These are phyloP conservation scores for Scytalidium lignicola DNA, from an alignment of 2,329 filamentous ascomycete species.

Conservation along the genomic window DNA sequence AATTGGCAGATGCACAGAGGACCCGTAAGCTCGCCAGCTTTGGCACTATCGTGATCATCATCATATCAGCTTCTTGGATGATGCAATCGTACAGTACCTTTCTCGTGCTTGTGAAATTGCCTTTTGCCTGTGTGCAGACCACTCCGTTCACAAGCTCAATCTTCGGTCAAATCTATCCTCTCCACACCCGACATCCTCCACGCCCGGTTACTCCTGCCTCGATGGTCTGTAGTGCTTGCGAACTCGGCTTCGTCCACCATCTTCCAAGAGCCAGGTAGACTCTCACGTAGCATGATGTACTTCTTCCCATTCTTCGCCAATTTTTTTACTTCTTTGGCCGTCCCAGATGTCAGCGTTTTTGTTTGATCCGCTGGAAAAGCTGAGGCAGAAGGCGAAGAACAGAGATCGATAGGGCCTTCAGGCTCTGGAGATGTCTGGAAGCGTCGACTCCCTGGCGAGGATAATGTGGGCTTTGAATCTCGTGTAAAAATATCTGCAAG, in stretches of 20 bases:
- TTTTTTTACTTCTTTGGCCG: not conserved
- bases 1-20: too few species aligned
- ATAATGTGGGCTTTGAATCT: not conserved
- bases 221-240: not conserved
- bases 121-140: too few species aligned
- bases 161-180: constrained; percentile 8
- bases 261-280: constrained; percentile 30
- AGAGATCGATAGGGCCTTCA: not conserved
- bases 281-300: constrained; percentile 27
- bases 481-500: not conserved
- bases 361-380: not conserved
- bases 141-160: not conserved
- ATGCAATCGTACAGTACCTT: too few species aligned
- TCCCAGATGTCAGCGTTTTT: not conserved
- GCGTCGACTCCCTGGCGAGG: not conserved
- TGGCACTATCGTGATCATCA: too few species aligned
- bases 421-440: not conserved
- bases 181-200: constrained; percentile 9
- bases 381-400: not conserved
- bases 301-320: constrained; percentile 12
- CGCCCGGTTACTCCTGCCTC: not conserved
- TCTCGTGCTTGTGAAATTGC: too few species aligned
- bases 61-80: too few species aligned
- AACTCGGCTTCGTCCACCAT: constrained; percentile 17
- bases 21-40: too few species aligned